Evolutionary conservation across 768 basidiomycete species (phyloP), one percentile per base, ranked within the genome.

Genomic region (Mrakia frigida): DNA sequence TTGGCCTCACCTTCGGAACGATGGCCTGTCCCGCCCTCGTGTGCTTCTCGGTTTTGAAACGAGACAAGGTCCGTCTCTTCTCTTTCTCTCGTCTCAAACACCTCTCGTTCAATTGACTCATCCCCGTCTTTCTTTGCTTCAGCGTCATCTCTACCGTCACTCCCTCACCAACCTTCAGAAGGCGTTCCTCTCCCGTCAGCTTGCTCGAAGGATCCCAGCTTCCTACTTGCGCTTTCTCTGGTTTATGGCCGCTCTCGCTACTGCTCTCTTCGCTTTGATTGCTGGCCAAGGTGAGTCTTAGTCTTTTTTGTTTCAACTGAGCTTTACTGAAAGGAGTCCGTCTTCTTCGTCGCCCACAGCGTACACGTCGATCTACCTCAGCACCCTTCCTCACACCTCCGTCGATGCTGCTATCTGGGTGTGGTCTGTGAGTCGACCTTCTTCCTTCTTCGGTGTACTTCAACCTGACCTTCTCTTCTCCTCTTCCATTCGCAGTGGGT

Each of bases 321-420:
- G 50, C 39, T 11, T 23, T 35, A 69, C 23, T 3, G 6, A 11
- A 18, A 3, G 37, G 25, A 41, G 9, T n/a, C 18, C 13, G 3
- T 35, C 5, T 23, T 53, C 46, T 13, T 16, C 39, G 23, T 23
- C n/a, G n/a, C n/a, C n/a, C n/a, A n/a, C 65, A 84, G 83, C 83
- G 16, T 86, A 85, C 74, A 83, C 85, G 3, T 82, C 82, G 67
- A 78, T 85, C 41, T 86, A 82, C 77, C 81, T 86, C 6, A 80
- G 80, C 25, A 86, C 85, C 1, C 79, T 86, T 0, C 85, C 85
- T 21, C 85, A 86, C 78, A 81, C 82, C 0, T 83, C 82, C 28
- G 63, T 85, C 3, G 85, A 86, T 70, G 85, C 85, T 0, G 81
- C 84, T 61, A 83, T 84, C 5, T 86, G 85, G 81, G 85, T 85